Base-by-base conservation (phyloP, 2,329 filamentous ascomycete genomes). In the Phialophora verrucosa region DNA sequence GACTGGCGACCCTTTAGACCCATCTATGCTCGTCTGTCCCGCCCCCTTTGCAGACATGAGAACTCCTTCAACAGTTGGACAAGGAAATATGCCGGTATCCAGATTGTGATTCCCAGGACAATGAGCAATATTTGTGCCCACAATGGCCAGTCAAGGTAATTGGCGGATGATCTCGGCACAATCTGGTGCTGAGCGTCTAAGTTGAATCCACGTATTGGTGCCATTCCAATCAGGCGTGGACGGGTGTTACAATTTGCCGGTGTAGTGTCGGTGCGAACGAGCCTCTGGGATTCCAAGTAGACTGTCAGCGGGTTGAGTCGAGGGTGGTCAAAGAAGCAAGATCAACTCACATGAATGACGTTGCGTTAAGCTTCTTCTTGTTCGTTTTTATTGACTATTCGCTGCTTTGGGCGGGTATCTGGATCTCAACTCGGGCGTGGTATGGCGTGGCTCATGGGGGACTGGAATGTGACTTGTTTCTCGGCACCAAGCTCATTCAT, bases 51-150 rank as follows among this genome's bases (percentile, higher is more conserved):
- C 23, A 42, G 42, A 32, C 64, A 67, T 14, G 55, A 54, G 23
- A 50, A 70, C 23, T 66, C 63, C 58, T 32, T 59, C 23, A 70
- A 32, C 6, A 70, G 58, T 35, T 66, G 54, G 42, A 68, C 49
- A 8, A 67, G n/a, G 42, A 70, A 70, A 42, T 65, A 70, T 32
- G 47, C 53, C 20, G 69, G 69, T 10, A 70, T 44, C 69, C 66
- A 70, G 20, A 69, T 31, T n/a, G 69, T 70, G 32, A 67, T 53
- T 6, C 25, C 51, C 35, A 62, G 25, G 10, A 70, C 60, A 8
- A 65, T 32, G n/a, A 70, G 35, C 38, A 70, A 44, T 31, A 70
- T 65, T 53, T 67, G 69, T 17, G 63, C 57, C 69, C 69, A 70
- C 12, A 65, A 31, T 2, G 69, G 69, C 64, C 66, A 70, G 8